Evolutionary conservation across 768 basidiomycete species (phyloP).

Genomic region (Termitomyces eurrhizus): DNA sequence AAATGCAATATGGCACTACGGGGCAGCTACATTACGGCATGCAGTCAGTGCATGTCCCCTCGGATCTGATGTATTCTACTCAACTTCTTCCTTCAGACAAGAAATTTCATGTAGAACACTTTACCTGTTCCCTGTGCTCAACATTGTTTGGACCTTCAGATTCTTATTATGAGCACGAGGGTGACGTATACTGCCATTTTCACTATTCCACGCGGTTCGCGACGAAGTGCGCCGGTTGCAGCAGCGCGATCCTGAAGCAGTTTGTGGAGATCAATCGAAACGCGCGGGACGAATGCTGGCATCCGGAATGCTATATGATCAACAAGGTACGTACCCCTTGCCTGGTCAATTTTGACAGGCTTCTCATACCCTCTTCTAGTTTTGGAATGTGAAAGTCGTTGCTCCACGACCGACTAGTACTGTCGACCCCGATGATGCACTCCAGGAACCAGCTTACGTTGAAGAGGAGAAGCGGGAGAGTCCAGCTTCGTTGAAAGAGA

Average conservation of each 20-base stretch:
- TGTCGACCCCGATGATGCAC: conserved; percentile 48
- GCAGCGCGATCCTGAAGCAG: conserved; percentile 96
- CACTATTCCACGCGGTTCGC: conserved; percentile 99
- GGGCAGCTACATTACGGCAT: conserved; percentile 98
- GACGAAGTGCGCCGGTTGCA: conserved; percentile 97
- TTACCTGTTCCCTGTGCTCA: conserved; percentile 95
- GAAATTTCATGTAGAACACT: conserved; percentile 99
- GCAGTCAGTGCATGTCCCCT: conserved; percentile 55
- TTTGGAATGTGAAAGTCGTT: conserved; percentile 97
- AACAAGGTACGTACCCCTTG: conserved; percentile 72
- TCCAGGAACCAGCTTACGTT: conserved; percentile 50
- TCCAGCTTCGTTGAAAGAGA: conserved; percentile 75
- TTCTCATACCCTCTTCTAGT: conserved; percentile 41
- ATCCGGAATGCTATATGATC: conserved; percentile 99
- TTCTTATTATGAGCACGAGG: conserved; percentile 98
- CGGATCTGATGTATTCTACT: conserved; percentile 10
- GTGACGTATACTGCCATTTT: conserved; percentile 98
- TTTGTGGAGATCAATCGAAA: conserved; percentile 99
- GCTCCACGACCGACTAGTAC: conserved; percentile 67
- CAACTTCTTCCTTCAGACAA: conserved; percentile 55
- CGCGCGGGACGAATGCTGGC: conserved; percentile 98
- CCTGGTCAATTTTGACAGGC: conserved; percentile 1
- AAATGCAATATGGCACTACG: conserved; percentile 93
- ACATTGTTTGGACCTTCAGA: conserved; percentile 97
- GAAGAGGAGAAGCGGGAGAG: conserved; percentile 84